A percentile compares a stretch with the other conserved stretches of the same genome.
These are phyloP conservation scores for Nakazawaea wyomingensis DNA, from an alignment of 805 yeast species.

Conservation along the genomic window DNA sequence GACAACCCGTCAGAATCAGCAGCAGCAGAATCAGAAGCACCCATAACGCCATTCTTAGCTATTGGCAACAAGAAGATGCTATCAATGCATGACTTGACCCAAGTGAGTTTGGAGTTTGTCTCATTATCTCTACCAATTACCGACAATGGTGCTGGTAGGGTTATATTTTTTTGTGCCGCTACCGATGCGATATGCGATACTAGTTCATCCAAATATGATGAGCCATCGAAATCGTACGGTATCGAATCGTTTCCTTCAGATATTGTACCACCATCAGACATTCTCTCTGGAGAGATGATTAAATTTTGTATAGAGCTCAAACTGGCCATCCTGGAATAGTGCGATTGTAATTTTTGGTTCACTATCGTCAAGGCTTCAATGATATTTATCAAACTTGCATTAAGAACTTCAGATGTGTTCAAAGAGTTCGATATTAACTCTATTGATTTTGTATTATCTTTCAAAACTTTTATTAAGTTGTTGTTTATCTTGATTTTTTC, in stretches of 20 bases:
- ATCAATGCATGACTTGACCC: slow-evolving; percentile 38
- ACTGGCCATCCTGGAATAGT: neutral
- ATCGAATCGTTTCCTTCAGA: neutral
- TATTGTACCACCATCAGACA: neutral
- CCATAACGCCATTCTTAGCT: slow-evolving; percentile 2
- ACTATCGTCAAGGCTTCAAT: neutral
- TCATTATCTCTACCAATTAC: neutral
- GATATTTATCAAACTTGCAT: neutral
- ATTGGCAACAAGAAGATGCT: slow-evolving; percentile 19
- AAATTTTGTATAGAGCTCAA: slow-evolving; percentile 6
- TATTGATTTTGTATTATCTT: neutral
- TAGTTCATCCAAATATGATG: slow-evolving; percentile 31
- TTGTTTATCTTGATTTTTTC: slow-evolving; percentile 1
- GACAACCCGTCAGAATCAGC: slow-evolving; percentile 1
- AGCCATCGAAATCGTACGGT: slow-evolving; percentile 2
- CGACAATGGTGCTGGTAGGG: slow-evolving; percentile 27
- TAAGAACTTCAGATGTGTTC: neutral
- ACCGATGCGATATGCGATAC: slow-evolving; percentile 42
- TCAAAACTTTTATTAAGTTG: neutral
- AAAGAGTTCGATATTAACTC: neutral
- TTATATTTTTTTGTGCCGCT: slow-evolving; percentile 37
- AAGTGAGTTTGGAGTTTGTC: slow-evolving; percentile 13
- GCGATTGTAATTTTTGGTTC: neutral
- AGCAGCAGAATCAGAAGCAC: no score
- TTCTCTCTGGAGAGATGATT: neutral